Percentiles rank a stretch among this genome's conserved stretches.
Evolutionary conservation across 306 rosid species (phyloP).

Genomic region (Malus orientalis): DNA sequence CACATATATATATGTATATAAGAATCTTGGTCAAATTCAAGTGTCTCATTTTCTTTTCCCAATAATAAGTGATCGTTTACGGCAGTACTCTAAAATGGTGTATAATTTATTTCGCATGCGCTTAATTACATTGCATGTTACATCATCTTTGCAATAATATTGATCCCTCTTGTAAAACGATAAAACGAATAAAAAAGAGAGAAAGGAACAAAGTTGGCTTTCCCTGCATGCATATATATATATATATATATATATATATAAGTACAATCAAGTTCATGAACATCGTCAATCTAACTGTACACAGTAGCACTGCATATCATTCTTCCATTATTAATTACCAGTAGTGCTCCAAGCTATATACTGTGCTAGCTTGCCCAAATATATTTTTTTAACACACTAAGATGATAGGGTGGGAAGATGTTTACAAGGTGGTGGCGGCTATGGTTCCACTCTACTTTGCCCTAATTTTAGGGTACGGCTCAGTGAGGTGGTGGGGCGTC

Average conservation of each 20-base stretch:
- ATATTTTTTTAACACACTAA: neutral
- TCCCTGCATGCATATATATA: conserved; percentile 3
- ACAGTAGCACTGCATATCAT: neutral
- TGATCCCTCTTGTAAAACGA: neutral
- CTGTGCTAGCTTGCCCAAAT: neutral
- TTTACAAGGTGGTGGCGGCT: conserved; percentile 69
- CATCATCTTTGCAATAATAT: neutral
- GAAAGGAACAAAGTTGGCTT: neutral
- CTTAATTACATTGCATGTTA: neutral
- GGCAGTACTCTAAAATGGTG: no score
- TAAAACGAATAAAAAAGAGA: neutral
- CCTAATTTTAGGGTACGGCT: conserved; percentile 72
- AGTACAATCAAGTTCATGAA: neutral
- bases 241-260: no score
- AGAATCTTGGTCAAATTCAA: no score
- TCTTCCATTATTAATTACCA: neutral
- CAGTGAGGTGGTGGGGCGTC: conserved; percentile 81
- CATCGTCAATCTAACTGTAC: neutral
- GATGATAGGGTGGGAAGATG: conserved; percentile 89
- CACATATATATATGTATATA: no score
- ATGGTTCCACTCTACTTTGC: conserved; percentile 78
- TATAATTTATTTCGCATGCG: no score
- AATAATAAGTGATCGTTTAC: no score
- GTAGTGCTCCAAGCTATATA: neutral
- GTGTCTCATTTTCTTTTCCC: no score